These are phyloP conservation scores for Potentilla sterilis DNA, from an alignment of 306 rosid species.

Conservation along the genomic window DNA sequence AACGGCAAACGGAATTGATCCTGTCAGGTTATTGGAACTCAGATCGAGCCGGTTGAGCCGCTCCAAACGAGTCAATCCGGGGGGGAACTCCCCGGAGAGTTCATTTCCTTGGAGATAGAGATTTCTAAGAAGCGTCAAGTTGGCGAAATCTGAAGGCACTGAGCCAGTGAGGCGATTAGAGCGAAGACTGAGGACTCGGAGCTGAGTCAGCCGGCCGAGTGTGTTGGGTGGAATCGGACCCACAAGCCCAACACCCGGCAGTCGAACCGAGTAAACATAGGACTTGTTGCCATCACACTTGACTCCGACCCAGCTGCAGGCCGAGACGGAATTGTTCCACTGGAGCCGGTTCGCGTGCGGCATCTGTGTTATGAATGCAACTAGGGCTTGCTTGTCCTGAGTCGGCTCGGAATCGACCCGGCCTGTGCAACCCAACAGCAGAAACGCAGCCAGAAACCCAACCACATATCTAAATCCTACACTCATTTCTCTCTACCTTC, in stretches of 20 bases:
- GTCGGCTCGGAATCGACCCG: constrained; percentile 64
- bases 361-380: constrained; percentile 54
- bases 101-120: constrained; percentile 64
- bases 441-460: constrained; percentile 18
- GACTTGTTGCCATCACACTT: constrained; percentile 47
- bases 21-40: constrained; percentile 69
- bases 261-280: constrained; percentile 53
- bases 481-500: constrained; percentile 35
- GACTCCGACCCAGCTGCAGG: constrained; percentile 86
- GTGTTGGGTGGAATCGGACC: constrained; percentile 70
- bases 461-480: constrained; percentile 11
- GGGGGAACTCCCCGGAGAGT: constrained; percentile 62
- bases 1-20: constrained; percentile 64
- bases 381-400: constrained; percentile 85
- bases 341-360: constrained; percentile 68
- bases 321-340: constrained; percentile 78
- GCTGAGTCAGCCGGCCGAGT: constrained; percentile 51
- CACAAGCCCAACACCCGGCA: constrained; percentile 81
- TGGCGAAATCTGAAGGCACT: constrained; percentile 79
- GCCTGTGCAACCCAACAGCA: constrained; percentile 20
- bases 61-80: constrained; percentile 41
- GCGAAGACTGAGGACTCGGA: constrained; percentile 84
- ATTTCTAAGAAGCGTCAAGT: constrained; percentile 57
- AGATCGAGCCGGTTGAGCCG: constrained; percentile 75
- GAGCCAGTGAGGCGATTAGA: constrained; percentile 63